Evolutionary conservation across 345 rosid species (phyloP).

Genomic region (Salix caprea): DNA sequence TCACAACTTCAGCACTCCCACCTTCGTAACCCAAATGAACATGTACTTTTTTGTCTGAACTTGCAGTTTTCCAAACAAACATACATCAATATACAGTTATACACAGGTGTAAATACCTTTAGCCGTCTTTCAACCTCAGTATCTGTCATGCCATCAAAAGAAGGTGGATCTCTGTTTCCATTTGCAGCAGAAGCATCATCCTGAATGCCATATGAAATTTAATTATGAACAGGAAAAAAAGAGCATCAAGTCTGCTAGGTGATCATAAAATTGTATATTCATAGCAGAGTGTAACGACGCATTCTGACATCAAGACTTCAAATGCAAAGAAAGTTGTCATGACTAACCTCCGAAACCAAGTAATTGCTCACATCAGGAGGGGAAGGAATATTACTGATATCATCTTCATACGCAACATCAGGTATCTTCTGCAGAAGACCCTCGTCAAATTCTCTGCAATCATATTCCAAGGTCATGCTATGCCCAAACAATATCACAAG

Average conservation of each 20-base stretch:
- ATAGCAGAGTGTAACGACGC: background rate
- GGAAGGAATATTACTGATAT: slow-evolving; percentile 60
- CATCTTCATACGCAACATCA: slow-evolving; percentile 82
- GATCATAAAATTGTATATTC: background rate
- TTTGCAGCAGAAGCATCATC: slow-evolving; percentile 62
- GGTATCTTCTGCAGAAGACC: slow-evolving; percentile 68
- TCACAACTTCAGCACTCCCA: slow-evolving; percentile 3
- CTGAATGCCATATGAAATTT: slow-evolving; percentile 39
- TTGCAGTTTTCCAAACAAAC: background rate
- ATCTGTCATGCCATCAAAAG: slow-evolving; percentile 83
- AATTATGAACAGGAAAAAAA: slow-evolving; percentile 9
- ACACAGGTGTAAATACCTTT: slow-evolving; percentile 45
- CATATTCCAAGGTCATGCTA: slow-evolving; percentile 21
- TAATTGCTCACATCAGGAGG: slow-evolving; percentile 96
- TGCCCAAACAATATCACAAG: slow-evolving; percentile 15
- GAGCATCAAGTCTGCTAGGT: background rate
- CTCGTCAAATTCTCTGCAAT: slow-evolving; percentile 89
- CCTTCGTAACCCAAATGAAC: background rate
- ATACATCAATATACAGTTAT: background rate
- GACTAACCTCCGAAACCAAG: slow-evolving; percentile 84
- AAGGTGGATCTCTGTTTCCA: slow-evolving; percentile 67
- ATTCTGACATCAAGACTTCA: background rate
- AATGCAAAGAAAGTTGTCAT: slow-evolving; percentile 1
- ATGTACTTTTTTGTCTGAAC: background rate
- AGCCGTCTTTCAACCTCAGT: slow-evolving; percentile 79